phyloP scores from a whole-genome alignment of 805 yeast genomes.

The Ogataea pini region DNA sequence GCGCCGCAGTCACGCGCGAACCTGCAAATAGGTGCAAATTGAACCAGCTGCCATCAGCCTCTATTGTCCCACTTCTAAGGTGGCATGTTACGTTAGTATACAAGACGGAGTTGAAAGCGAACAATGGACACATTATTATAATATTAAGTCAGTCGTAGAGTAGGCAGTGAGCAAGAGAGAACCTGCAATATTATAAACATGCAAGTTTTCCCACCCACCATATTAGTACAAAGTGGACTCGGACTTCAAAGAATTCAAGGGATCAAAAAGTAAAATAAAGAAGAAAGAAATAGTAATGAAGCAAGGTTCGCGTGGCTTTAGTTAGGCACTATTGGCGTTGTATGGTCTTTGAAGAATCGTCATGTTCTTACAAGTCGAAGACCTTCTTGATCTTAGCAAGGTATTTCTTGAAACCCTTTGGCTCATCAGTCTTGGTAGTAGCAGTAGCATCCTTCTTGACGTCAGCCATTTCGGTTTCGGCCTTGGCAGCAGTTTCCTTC shows the following conservation, averaged over 20 bases:
- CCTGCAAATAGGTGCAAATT: neutral
- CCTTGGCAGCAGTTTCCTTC: constrained; percentile 12
- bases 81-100: neutral
- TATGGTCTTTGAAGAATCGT: neutral
- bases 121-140: constrained; percentile 2
- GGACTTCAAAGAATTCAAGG: constrained; percentile 2
- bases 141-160: constrained; percentile 1
- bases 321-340: neutral
- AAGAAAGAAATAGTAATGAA: neutral
- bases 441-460: constrained; percentile 17
- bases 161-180: constrained; percentile 2
- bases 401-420: constrained; percentile 32
- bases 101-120: neutral
- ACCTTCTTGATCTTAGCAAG: constrained; percentile 32
- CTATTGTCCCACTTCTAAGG: neutral
- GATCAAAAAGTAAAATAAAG: neutral
- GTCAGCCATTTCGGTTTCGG: constrained; percentile 13
- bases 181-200: neutral
- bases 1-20: constrained; percentile 5
- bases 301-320: constrained; percentile 1
- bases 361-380: constrained; percentile 14
- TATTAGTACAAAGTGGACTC: constrained; percentile 6
- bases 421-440: constrained; percentile 24
- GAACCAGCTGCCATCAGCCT: neutral
- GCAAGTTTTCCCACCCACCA: neutral